These are phyloP conservation scores for Ramaria sp. DNA, from an alignment of 768 basidiomycete species.

Conservation along the genomic window DNA sequence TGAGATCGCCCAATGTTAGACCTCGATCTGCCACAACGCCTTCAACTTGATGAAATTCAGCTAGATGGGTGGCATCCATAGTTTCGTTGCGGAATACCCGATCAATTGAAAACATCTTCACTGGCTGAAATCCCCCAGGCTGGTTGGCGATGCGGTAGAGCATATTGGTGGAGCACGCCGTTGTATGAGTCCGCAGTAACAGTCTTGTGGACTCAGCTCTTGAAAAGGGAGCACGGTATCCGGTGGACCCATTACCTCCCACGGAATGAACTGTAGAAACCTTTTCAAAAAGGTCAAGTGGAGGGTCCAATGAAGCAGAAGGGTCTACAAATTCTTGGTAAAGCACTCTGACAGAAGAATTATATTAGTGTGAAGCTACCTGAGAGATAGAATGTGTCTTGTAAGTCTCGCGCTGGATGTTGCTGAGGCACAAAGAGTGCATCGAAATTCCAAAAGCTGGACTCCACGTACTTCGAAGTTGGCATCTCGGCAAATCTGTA, in stretches of 20 bases:
- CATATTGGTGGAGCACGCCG: conserved; percentile 89
- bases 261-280: conserved; percentile 77
- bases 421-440: conserved; percentile 97
- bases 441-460: conserved; percentile 99
- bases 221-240: conserved; percentile 97
- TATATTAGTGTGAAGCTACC: conserved; percentile 30
- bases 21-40: conserved; percentile 94
- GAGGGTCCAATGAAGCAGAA: conserved; percentile 58
- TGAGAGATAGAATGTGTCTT: conserved; percentile 98
- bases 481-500: conserved; percentile 96
- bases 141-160: conserved; percentile 85
- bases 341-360: conserved; percentile 5
- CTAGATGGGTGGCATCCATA: conserved; percentile 95
- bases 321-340: conserved; percentile 46
- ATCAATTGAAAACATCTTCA: conserved; percentile 95
- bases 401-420: conserved; percentile 94
- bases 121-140: conserved; percentile 76
- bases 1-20: conserved; percentile 88
- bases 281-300: conserved; percentile 72
- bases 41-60: conserved; percentile 99
- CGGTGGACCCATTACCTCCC: conserved; percentile 84
- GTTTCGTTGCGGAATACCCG: conserved; percentile 98
- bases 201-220: conserved; percentile 86
- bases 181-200: conserved; percentile 93
- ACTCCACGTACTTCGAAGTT: conserved; percentile 90